Evolutionary conservation across 2,329 filamentous ascomycete species (phyloP), one percentile per base, ranked within the genome.

Genomic region (Trichoderma koningiopsis): DNA sequence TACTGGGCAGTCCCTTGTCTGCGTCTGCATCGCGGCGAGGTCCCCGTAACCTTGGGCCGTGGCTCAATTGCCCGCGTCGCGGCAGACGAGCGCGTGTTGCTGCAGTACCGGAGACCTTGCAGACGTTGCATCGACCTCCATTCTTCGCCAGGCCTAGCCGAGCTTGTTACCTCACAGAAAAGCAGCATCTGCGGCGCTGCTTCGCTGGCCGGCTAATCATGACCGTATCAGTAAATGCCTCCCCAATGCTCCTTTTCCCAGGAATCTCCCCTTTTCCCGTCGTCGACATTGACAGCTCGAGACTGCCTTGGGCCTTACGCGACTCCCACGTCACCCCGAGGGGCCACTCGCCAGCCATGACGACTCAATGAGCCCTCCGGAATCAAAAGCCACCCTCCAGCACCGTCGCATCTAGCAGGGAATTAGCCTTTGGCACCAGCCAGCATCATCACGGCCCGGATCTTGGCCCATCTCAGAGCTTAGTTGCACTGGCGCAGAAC

Each of bases 331-430:
- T 69, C 68, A 69, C 60, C 22, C 16, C 55, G 33, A 40, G 53
- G 60, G 60, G 60, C 60, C 55, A 40, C 62, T 55, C 61, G 27
- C 62, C 68, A 69, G 43, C 58, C 68, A 70, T 70, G 68, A 70
- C 68, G 68, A 70, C 57, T 70, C 56, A 2, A 67, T 66, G 62
- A 67, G 49, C 60, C 68, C 10, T 43, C 27, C 52, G 49, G 33
- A 55, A 47, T 61, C 40, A 61, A 69, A 53, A 52, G 53, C 68
- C 60, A 49, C 55, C 60, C 68, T 55, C 61, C 68, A 69, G 55
- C 68, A 47, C 55, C 19, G 43, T 43, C 40, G 33, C 33, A 43
- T 53, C 57, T 49, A 59, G 31, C 56, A 60, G 56, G 49, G n/a
- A 58, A 58, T 49, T 56, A 57, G 59, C 52, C 60, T 63, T 37